These are phyloP conservation scores for Phytophthora crassamura DNA, from an alignment of 352 stramenopile genomes.

Conservation along the genomic window DNA sequence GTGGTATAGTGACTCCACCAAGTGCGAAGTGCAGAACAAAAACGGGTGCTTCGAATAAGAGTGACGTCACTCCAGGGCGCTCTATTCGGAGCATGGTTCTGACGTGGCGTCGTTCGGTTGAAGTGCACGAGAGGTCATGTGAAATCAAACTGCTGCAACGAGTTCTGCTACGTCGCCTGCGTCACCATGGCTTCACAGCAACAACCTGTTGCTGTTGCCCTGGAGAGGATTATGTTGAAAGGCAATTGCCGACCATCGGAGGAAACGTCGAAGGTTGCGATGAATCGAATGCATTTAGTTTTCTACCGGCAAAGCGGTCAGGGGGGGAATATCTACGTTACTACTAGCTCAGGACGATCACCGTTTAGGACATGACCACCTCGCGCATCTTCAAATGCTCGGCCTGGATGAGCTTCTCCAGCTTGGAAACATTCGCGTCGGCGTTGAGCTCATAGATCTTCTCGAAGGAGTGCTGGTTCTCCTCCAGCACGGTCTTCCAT, in stretches of 20 bases:
- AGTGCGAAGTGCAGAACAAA: conserved; percentile 26
- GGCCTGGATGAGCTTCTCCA: conserved; percentile 87
- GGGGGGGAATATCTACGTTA: conserved; percentile 36
- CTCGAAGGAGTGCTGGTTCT: conserved; percentile 96
- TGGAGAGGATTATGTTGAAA: too few relatives aligned
- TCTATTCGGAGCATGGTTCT: not conserved
- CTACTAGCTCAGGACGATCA: conserved; percentile 27
- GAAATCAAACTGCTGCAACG: conserved; percentile 37
- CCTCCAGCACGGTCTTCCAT: conserved; percentile 93
- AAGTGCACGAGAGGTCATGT: too few relatives aligned
- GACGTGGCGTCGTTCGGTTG: conserved; percentile 29
- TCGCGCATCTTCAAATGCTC: conserved; percentile 83
- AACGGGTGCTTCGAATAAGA: conserved; percentile 12
- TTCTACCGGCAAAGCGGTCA: conserved; percentile 34
- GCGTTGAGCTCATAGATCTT: conserved; percentile 95
- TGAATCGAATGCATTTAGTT: conserved; percentile 39
- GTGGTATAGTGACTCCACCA: not conserved
- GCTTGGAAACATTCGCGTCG: conserved; percentile 83
- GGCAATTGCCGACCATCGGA: too few relatives aligned
- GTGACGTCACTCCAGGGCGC: not conserved
- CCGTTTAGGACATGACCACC: conserved; percentile 65
- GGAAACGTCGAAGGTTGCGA: too few relatives aligned
- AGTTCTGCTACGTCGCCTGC: conserved; percentile 25
- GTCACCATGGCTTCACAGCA: conserved; percentile 13
- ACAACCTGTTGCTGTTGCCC: not conserved